Conservation (phyloP, 345 rosid species). For the Moricandia arvensis region DNA sequence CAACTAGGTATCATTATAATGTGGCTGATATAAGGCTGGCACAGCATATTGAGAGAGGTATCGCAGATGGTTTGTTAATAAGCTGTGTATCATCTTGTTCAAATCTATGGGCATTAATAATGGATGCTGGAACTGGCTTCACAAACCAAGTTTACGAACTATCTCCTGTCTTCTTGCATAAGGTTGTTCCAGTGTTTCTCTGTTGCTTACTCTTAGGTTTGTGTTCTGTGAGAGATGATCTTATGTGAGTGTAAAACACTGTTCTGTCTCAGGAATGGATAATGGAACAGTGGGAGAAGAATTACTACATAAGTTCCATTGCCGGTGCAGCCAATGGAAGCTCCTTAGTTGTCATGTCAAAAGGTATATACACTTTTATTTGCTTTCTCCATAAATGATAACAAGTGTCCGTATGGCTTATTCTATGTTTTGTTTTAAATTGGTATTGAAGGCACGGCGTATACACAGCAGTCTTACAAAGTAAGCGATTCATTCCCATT, state of each 20-base stretch:
- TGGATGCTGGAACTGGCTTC: conserved; percentile 97
- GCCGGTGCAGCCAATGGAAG: conserved; percentile 93
- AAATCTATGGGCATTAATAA: conserved; percentile 93
- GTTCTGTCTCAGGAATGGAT: conserved; percentile 78
- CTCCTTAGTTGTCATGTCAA: conserved; percentile 97
- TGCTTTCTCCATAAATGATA: too few species aligned
- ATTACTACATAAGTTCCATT: conserved; percentile 83
- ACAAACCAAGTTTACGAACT: conserved; percentile 81
- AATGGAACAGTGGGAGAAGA: conserved; percentile 99
- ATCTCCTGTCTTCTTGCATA: conserved; percentile 76
- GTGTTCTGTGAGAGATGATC: background rate
- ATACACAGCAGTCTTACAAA: conserved; percentile 93
- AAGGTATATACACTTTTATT: conserved; percentile 78
- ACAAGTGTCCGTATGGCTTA: background rate
- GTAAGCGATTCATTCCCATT: conserved; percentile 94
- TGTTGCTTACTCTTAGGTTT: background rate
- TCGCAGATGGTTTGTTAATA: conserved; percentile 83
- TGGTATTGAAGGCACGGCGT: conserved; percentile 65
- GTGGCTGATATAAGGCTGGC: conserved; percentile 90
- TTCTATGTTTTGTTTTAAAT: background rate
- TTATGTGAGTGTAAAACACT: conserved; percentile 19
- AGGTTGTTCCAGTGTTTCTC: conserved; percentile 41
- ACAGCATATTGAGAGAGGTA: conserved; percentile 93
- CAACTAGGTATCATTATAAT: conserved; percentile 88
- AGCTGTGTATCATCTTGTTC: conserved; percentile 90